Evolutionary conservation across 345 rosid species (phyloP).

Genomic region (Boechera retrofracta): DNA sequence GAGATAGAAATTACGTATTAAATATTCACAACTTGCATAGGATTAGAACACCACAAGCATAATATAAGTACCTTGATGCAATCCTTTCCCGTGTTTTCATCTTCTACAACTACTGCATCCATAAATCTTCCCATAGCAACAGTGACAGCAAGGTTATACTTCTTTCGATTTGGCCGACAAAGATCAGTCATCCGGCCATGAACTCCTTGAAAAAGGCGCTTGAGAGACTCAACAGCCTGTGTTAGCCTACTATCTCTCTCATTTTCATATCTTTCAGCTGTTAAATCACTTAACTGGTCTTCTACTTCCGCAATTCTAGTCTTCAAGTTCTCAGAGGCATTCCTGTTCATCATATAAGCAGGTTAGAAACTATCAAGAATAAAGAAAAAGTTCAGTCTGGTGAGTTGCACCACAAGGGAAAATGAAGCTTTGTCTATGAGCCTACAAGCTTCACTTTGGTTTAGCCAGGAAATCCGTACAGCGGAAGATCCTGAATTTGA

Average conservation of each 20-base stretch:
- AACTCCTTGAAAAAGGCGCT: constrained; percentile 92
- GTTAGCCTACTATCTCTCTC: constrained; percentile 91
- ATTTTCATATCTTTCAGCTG: constrained; percentile 89
- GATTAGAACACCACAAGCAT: constrained; percentile 33
- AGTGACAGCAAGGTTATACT: constrained; percentile 95
- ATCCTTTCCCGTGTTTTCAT: constrained; percentile 94
- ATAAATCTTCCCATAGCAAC: constrained; percentile 99
- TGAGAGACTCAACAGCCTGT: constrained; percentile 91
- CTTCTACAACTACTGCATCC: constrained; percentile 98
- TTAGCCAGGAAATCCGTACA: not conserved
- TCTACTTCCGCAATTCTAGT: constrained; percentile 77
- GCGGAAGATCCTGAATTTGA: not conserved
- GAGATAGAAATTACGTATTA: constrained; percentile 5
- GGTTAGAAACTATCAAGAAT: constrained; percentile 17
- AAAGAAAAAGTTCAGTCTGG: not conserved
- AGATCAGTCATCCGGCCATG: constrained; percentile 98
- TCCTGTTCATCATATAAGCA: constrained; percentile 53
- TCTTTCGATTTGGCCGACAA: constrained; percentile 89
- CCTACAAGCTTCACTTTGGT: not conserved
- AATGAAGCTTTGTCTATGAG: not conserved
- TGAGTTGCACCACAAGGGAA: not conserved
- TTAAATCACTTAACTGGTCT: constrained; percentile 83
- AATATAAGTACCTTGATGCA: constrained; percentile 73
- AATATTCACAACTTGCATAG: constrained; percentile 29
- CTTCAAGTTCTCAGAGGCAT: constrained; percentile 74